phyloP scores from a whole-genome alignment of 371 early-diverging fungal species.

The Mucor irregularis region DNA sequence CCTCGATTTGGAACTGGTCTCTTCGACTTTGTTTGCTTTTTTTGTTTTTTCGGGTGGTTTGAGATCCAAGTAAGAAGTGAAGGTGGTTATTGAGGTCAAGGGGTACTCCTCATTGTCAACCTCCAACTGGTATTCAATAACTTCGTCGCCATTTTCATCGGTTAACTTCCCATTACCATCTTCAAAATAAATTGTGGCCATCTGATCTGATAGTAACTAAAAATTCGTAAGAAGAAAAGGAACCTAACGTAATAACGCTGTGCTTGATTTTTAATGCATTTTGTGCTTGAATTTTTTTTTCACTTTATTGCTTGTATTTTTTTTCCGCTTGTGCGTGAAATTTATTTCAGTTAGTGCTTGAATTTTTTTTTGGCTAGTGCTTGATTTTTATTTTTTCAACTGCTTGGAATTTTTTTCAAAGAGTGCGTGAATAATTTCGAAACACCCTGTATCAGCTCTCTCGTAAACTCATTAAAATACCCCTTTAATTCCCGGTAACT shows the following conservation, averaged over 20 bases:
- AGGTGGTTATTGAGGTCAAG: slow-evolving; percentile 6
- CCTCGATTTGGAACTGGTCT: no score
- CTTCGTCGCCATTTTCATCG: slow-evolving; percentile 10
- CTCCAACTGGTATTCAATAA: slow-evolving; percentile 17
- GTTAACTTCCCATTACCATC: slow-evolving; percentile 13
- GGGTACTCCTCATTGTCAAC: slow-evolving; percentile 18
- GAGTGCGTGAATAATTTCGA: no score
- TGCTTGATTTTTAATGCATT: no score
- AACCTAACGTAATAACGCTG: no score
- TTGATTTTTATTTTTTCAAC: slow-evolving; percentile 1
- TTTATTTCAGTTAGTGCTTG: background rate
- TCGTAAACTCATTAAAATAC: no score
- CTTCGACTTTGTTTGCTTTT: no score
- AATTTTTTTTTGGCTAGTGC: background rate
- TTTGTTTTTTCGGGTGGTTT: slow-evolving; percentile 8
- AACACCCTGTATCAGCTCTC: no score
- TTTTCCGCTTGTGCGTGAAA: background rate
- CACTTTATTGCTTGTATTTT: background rate
- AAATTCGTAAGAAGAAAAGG: no score
- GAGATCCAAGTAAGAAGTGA: slow-evolving; percentile 8
- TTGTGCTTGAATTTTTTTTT: no score
- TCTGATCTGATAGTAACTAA: no score
- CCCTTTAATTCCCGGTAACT: no score
- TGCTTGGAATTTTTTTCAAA: background rate
- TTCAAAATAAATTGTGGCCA: no score